Evolutionary conservation across 139 green algal species (phyloP).

Genomic region (Protoeuglena noctilucae): DNA sequence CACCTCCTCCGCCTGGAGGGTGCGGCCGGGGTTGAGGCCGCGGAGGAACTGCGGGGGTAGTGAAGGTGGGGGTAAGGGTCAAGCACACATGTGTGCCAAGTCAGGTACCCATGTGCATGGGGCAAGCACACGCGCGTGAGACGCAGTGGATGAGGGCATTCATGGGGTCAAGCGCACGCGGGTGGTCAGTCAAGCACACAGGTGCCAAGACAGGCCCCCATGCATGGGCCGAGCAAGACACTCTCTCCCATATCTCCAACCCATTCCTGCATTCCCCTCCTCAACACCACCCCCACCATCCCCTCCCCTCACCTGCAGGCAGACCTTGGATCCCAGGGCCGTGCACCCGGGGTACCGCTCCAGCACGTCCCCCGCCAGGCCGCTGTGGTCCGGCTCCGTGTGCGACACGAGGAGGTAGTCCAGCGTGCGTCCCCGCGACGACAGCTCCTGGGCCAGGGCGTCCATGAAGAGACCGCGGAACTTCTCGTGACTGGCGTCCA

Average conservation of each 20-base stretch:
- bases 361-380: conserved; percentile 70
- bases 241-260: too few relatives aligned
- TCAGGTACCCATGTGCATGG: too few relatives aligned
- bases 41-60: not conserved
- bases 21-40: not conserved
- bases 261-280: too few relatives aligned
- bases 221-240: too few relatives aligned
- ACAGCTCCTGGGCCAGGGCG: conserved; percentile 29
- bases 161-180: conserved; percentile 49
- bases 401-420: conserved; percentile 75
- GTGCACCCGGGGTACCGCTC: conserved; percentile 55
- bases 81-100: too few relatives aligned
- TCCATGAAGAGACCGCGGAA: conserved; percentile 75
- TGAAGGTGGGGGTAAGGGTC: too few relatives aligned
- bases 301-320: conserved; percentile 23
- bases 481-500: conserved; percentile 92
- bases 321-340: conserved; percentile 75
- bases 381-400: conserved; percentile 87
- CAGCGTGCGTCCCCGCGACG: conserved; percentile 23
- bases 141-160: conserved; percentile 42
- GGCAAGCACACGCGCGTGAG: too few relatives aligned
- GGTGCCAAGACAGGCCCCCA: too few relatives aligned
- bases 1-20: conserved; percentile 19
- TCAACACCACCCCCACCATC: too few relatives aligned
- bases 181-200: too few relatives aligned